Evolutionary conservation across 257 asterid genomes (phyloP), one percentile per base, ranked within the genome.

Genomic region (Buddleja alternifolia): DNA sequence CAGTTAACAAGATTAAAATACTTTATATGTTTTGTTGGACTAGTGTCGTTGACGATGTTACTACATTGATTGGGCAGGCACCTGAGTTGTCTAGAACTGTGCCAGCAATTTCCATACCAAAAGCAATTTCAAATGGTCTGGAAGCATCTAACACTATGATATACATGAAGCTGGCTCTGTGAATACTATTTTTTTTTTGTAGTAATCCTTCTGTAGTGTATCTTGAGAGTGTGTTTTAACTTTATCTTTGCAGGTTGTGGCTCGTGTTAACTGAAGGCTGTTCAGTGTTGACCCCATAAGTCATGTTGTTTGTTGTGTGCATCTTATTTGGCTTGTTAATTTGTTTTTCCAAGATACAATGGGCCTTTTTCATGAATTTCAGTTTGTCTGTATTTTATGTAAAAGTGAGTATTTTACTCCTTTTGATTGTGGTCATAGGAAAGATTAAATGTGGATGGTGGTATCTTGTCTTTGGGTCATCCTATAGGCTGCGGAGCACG

Each of bases 401-500:
- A 17, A 15, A 34, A 10, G n/a, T n/a, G 45, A 39, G 0, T 50
- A 55, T 36, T 56, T 36, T n/a, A 24, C 60, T 73, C 65, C 10
- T 50, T 57, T 57, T 60, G 67, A 21, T 69, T 70, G 45, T 64
- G 10, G 58, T 73, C 66, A 42, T 75, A 93, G 99, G 91, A 76
- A 45, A 79, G 76, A 68, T 69, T 93, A 63, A 93, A 93, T 76
- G 89, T 69, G 48, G 95, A 93, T 15, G 99, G 99, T 1, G 96
- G 99, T 61, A 96, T 91, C 32, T 97, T 93, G 67, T 86, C 95
- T 8, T 72, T 88, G 82, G 99, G 99, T 60, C 97, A 93, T 79
- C 97, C 99, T 21, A 7, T 93, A 44, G 96, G 99, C 61, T 93
- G 97, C 77, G 87, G 99, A 80, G 99, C 97, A 34, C 91, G 97